A percentile compares a stretch with the other conserved stretches of the same genome.
Evolutionary conservation across 2,329 filamentous ascomycete species (phyloP).

Genomic region (Monilinia fructicola): DNA sequence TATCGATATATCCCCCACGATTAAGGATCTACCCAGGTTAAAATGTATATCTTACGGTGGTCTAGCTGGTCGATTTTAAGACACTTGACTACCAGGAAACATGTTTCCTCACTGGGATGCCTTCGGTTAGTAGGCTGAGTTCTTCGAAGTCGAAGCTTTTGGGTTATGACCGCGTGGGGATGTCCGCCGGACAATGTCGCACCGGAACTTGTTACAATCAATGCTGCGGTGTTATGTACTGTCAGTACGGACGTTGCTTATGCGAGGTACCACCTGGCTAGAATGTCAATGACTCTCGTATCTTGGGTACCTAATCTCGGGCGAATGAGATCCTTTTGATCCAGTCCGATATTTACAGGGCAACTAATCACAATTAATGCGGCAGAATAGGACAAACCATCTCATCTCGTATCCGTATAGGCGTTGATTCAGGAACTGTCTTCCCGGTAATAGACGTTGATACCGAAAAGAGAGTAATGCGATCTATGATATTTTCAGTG

Average conservation of each 20-base stretch:
- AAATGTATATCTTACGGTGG: constrained; percentile 2
- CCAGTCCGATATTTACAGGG: constrained; percentile 15
- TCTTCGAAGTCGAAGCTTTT: constrained; percentile 7
- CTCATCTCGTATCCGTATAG: constrained; percentile 23
- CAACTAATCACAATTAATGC: constrained; percentile 16
- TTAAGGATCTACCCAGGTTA: background rate
- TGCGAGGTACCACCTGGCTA: constrained; percentile 13
- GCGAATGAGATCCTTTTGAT: constrained; percentile 18
- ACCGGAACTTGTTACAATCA: constrained; percentile 23
- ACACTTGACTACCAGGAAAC: constrained; percentile 13
- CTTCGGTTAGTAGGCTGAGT: constrained; percentile 14
- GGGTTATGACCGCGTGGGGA: constrained; percentile 19
- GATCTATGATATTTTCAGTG: constrained; percentile 14
- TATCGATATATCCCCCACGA: background rate
- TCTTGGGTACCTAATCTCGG: constrained; percentile 25
- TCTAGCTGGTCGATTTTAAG: constrained; percentile 22
- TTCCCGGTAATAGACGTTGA: constrained; percentile 16
- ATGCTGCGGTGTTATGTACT: constrained; percentile 21
- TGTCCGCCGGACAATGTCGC: constrained; percentile 25
- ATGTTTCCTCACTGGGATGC: background rate
- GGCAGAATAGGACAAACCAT: constrained; percentile 11
- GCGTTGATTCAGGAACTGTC: constrained; percentile 7
- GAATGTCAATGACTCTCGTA: constrained; percentile 20
- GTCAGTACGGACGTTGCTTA: constrained; percentile 25
- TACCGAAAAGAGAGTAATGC: constrained; percentile 18